A percentile compares a stretch with the other conserved stretches of the same genome.
Conservation (phyloP, 768 basidiomycete species). For the Arthromyces matolae region DNA sequence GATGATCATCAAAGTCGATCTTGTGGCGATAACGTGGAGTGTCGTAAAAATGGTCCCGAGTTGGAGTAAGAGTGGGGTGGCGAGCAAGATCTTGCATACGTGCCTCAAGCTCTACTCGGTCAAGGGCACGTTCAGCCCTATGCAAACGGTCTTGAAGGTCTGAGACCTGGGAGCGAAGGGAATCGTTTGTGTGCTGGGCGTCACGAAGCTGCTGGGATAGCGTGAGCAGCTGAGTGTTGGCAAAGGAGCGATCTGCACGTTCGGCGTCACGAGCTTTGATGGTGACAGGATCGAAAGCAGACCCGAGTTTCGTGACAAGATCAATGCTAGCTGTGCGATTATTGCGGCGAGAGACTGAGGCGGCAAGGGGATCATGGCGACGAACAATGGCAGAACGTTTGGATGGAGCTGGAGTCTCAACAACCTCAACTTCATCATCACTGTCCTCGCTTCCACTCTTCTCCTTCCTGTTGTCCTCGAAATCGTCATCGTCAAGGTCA, state of each 20-base stretch:
- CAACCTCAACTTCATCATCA: not conserved
- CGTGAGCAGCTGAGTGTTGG: constrained; percentile 4
- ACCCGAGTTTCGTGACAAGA: constrained; percentile 20
- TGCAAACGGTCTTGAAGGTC: constrained; percentile 6
- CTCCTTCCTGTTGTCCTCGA: not conserved
- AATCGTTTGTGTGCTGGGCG: constrained; percentile 3
- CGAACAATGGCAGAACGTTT: constrained; percentile 1
- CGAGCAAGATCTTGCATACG: too few relatives aligned
- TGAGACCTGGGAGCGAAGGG: constrained; percentile 10
- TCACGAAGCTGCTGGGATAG: constrained; percentile 7
- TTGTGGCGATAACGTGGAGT: too few relatives aligned
- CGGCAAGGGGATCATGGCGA: not conserved
- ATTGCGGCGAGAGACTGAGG: constrained; percentile 1
- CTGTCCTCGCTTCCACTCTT: too few relatives aligned
- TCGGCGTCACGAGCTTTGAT: constrained; percentile 10
- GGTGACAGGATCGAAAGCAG: constrained; percentile 21
- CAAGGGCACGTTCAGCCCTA: constrained; percentile 9
- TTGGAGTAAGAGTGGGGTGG: too few relatives aligned
- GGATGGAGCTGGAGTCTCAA: not conserved
- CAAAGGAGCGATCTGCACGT: not conserved
- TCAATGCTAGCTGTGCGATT: constrained; percentile 2
- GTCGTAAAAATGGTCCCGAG: too few relatives aligned
- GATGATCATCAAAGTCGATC: too few relatives aligned
- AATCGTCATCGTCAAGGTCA: constrained; percentile 1
- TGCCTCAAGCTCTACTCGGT: constrained; percentile 14